Percentiles rank a stretch among this genome's conserved stretches.
Conservation (phyloP, 2,329 filamentous ascomycete genomes). For the Plenodomus tracheiphilus region DNA sequence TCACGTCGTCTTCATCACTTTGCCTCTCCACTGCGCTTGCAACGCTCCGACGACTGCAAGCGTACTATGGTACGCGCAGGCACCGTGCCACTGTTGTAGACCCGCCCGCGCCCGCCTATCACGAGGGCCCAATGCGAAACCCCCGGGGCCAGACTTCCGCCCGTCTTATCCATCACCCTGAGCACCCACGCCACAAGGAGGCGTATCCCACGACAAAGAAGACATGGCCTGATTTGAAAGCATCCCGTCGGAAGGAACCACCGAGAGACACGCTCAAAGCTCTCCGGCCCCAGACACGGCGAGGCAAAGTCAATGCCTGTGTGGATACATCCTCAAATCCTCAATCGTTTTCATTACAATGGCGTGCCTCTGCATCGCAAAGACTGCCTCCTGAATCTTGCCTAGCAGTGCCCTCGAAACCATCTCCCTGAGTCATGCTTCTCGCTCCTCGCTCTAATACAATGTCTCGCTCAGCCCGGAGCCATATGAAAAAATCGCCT, state of each 20-base stretch:
- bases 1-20: no score
- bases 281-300: neutral
- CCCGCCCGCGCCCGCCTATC: no score
- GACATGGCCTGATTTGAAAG: neutral
- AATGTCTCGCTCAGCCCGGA: neutral
- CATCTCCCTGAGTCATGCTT: neutral
- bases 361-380: no score
- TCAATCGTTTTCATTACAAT: no score
- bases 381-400: no score
- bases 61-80: no score
- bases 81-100: no score
- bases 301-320: neutral
- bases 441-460: neutral
- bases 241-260: neutral
- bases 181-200: neutral
- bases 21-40: no score
- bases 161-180: neutral
- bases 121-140: neutral
- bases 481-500: neutral
- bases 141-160: neutral
- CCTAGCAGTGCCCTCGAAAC: no score
- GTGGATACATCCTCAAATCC: neutral
- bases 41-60: no score
- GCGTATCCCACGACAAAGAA: neutral
- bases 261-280: neutral